Evolutionary conservation across 495 filamentous ascomycete species (phyloP), one percentile per base, ranked within the genome.

Genomic region (Podospora australis): DNA sequence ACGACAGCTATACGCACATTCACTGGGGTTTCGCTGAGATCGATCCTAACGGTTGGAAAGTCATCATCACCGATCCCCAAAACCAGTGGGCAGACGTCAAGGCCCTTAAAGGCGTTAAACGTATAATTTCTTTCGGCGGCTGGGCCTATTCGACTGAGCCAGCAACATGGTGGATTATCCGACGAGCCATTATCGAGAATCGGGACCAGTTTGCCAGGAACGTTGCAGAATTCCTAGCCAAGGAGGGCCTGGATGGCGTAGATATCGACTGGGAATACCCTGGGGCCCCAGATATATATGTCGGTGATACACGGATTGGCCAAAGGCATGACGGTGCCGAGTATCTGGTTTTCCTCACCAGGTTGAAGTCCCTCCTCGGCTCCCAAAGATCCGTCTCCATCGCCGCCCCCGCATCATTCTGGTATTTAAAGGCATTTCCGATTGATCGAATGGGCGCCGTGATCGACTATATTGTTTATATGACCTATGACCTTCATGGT

Each of bases 81-180:
- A 48, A 54, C 7, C 53, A 64, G 39, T 64, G 46, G 41, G 26
- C 46, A 20, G 48, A 25, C n/a, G 60, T 64, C 52, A 58, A 55
- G 48, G 35, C 32, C 16, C 17, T 62, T 17, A 41, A 24, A 8
- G 42, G 48, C 42, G 21, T 55, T 11, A 65, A 65, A 50, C 35
- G 43, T 2, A 63, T 70, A 36, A 14, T 69, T 2, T 57, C 62
- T 4, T 63, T 70, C 49, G 67, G 67, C n/a, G 67, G 67, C 14
- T 68, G 65, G 65, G 52, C 42, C 2, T 64, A 49, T 23, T 64
- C 59, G 14, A 66, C 64, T 7, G 55, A 56, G 6, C 46, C 58
- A 5, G 46, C 46, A 6, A 67, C 55, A 6, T 65, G 42, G 39
- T 25, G 44, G 32, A 58, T 64, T 20, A 25, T 65, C n/a, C 60